Evolutionary conservation across 169 alveolate genomes (phyloP).

Genomic region (Toxoplasma gondii): DNA sequence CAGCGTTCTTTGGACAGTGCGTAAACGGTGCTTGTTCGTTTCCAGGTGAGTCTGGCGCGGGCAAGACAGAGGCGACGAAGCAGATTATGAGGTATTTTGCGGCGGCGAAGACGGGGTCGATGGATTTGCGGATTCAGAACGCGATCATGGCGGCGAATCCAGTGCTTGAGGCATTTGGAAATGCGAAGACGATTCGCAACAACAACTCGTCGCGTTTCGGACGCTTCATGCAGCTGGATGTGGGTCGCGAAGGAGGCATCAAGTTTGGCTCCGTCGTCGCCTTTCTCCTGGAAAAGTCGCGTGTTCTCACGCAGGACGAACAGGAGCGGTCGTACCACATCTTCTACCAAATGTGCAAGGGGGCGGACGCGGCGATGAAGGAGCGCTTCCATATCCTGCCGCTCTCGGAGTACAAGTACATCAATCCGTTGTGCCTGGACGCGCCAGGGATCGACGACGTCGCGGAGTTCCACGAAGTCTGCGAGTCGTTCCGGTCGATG

Average conservation of each 20-base stretch:
- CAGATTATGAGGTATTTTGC: constrained; percentile 73
- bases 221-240: constrained; percentile 94
- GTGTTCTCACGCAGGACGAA: constrained; percentile 82
- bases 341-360: constrained; percentile 93
- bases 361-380: constrained; percentile 85
- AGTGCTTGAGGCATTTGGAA: constrained; percentile 91
- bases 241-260: constrained; percentile 72
- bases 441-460: constrained; percentile 95
- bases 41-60: constrained; percentile 99
- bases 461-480: constrained; percentile 91
- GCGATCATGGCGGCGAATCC: constrained; percentile 90
- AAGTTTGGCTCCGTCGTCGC: constrained; percentile 72
- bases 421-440: constrained; percentile 90
- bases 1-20: not conserved
- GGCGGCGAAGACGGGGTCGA: constrained; percentile 68
- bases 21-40: constrained; percentile 35
- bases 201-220: constrained; percentile 93
- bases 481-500: constrained; percentile 91
- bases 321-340: constrained; percentile 97
- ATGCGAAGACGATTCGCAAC: constrained; percentile 92
- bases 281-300: constrained; percentile 87
- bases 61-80: constrained; percentile 97
- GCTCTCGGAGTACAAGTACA: constrained; percentile 80
- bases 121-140: constrained; percentile 70
- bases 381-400: constrained; percentile 77